Evolutionary conservation across 768 basidiomycete species (phyloP).

Genomic region (Lactarius pseudohatsudake): DNA sequence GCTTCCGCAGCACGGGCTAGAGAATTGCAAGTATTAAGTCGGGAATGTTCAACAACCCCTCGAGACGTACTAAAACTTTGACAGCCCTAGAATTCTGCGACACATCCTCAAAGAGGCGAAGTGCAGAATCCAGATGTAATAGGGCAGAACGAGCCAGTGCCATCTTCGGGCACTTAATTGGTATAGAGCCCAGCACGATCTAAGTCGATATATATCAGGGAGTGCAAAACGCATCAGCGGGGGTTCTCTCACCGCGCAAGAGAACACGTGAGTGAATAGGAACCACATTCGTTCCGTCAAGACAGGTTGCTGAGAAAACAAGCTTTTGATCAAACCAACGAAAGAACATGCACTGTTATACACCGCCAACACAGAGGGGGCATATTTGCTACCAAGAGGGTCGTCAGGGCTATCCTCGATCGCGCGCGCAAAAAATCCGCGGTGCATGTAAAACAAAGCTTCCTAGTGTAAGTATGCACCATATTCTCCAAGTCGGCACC

Average conservation of each 20-base stretch:
- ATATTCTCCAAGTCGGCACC: not conserved
- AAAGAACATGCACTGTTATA: conserved; percentile 70
- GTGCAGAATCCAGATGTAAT: conserved; percentile 65
- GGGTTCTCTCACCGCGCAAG: conserved; percentile 53
- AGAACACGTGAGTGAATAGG: conserved; percentile 70
- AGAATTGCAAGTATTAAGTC: not conserved
- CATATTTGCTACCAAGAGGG: conserved; percentile 69
- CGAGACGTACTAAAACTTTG: conserved; percentile 56
- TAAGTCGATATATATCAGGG: conserved; percentile 31
- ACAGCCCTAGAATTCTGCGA: conserved; percentile 52
- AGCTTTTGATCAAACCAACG: conserved; percentile 61
- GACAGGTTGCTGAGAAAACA: conserved; percentile 64
- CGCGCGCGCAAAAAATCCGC: conserved; percentile 71
- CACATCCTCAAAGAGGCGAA: conserved; percentile 55
- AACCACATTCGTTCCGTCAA: conserved; percentile 74
- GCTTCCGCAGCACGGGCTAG: conserved; percentile 61
- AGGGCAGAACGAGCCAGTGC: conserved; percentile 63
- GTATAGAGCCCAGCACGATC: conserved; percentile 72
- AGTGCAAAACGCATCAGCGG: not conserved
- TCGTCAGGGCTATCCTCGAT: conserved; percentile 61
- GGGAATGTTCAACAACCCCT: not conserved
- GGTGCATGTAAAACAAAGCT: conserved; percentile 74
- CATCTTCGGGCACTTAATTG: conserved; percentile 59
- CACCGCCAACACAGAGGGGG: conserved; percentile 65
- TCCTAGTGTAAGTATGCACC: not conserved